Percentiles rank a stretch among this genome's conserved stretches.
phyloP scores from a whole-genome alignment of 805 yeast genomes.

The Ogataea dorogensis region DNA sequence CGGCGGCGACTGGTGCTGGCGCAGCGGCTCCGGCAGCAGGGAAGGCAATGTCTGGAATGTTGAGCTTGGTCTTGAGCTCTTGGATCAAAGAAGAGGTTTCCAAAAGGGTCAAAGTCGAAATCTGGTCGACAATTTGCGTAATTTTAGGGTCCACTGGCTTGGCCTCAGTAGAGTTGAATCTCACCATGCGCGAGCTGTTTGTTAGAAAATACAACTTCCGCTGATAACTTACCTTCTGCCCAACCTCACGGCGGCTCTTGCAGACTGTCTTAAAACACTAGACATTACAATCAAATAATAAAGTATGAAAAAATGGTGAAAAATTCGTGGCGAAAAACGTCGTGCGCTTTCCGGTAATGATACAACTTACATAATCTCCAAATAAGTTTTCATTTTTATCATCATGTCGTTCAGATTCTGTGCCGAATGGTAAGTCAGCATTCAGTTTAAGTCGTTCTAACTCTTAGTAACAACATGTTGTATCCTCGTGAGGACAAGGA shows the following conservation, averaged over 20 bases:
- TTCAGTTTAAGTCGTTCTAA: conserved; percentile 10
- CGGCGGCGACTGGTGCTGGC: conserved; percentile 63
- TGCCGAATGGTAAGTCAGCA: conserved; percentile 60
- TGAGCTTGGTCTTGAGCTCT: conserved; percentile 76
- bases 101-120: conserved; percentile 83
- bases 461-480: conserved; percentile 83
- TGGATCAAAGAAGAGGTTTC: conserved; percentile 88
- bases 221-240: conserved; percentile 15
- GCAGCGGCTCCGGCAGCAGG: conserved; percentile 67
- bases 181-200: conserved; percentile 47
- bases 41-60: conserved; percentile 90
- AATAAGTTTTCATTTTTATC: conserved; percentile 4
- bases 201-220: not conserved
- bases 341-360: conserved; percentile 2
- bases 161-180: conserved; percentile 47
- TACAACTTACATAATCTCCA: conserved; percentile 1
- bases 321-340: conserved; percentile 10
- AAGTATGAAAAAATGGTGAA: conserved; percentile 7
- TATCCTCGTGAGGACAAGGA: conserved; percentile 95
- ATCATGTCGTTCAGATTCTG: conserved; percentile 82
- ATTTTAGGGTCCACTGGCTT: conserved; percentile 85
- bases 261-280: conserved; percentile 19
- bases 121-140: conserved; percentile 81
- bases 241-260: conserved; percentile 23
- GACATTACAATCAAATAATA: conserved; percentile 12